Percentiles rank a stretch among this genome's conserved stretches.
phyloP scores from a whole-genome alignment of 1,139 yeast genomes.

The Protomyces pachydermus region DNA sequence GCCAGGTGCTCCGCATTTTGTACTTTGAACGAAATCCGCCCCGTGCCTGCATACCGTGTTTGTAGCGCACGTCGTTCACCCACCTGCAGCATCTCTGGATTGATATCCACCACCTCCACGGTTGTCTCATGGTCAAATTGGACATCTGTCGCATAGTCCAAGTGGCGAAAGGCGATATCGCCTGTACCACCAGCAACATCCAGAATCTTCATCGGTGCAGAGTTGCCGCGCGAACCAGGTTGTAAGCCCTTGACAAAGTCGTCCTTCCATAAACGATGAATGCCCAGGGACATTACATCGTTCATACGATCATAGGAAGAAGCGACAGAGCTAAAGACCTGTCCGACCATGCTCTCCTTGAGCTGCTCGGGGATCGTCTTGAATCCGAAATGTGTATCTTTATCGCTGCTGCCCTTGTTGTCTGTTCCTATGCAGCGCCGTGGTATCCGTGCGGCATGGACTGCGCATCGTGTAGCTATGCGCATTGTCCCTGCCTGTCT shows the following conservation, averaged over 20 bases:
- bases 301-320: conserved; percentile 93
- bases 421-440: not conserved
- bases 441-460: not conserved
- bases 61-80: conserved; percentile 67
- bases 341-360: conserved; percentile 80
- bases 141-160: conserved; percentile 79
- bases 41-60: conserved; percentile 39
- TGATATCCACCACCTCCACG: conserved; percentile 92
- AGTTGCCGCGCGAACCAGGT: conserved; percentile 59
- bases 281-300: conserved; percentile 94
- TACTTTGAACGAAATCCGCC: conserved; percentile 70
- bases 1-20: conserved; percentile 93
- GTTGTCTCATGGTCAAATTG: conserved; percentile 70
- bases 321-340: conserved; percentile 92
- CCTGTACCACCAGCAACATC: conserved; percentile 99
- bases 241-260: conserved; percentile 83
- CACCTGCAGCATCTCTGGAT: conserved; percentile 90
- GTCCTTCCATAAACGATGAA: conserved; percentile 91
- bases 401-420: conserved; percentile 24
- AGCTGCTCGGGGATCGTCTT: conserved; percentile 73
- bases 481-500: no score
- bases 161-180: conserved; percentile 90
- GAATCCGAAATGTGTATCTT: conserved; percentile 89
- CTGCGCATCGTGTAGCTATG: not conserved
- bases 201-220: conserved; percentile 63